phyloP scores from a whole-genome alignment of 108 stramenopile species.

The Pseudonitzschia delicatissima region DNA sequence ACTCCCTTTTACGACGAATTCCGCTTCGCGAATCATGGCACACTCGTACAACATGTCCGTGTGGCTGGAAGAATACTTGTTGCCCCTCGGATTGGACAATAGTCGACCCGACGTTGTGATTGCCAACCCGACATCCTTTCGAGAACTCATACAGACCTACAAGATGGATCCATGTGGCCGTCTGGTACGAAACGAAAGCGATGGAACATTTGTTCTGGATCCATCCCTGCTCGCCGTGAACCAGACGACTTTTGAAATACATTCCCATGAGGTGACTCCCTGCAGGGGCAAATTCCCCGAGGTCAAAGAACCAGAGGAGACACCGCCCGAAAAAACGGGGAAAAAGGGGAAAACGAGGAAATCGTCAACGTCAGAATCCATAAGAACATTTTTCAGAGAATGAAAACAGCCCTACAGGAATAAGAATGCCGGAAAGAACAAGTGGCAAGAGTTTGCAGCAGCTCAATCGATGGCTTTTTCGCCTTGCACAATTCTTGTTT shows the following conservation, averaged over 20 bases:
- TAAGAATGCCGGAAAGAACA: too few species aligned
- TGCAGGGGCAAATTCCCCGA: too few species aligned
- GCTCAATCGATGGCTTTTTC: too few species aligned
- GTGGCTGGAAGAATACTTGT: conserved; percentile 40
- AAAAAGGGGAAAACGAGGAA: neutral
- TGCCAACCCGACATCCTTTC: conserved; percentile 10
- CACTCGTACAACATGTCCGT: conserved; percentile 25
- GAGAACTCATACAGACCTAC: conserved; percentile 9
- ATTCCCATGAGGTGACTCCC: too few species aligned
- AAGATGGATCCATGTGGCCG: conserved; percentile 15
- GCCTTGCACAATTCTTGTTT: too few species aligned
- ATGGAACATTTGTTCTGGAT: conserved; percentile 9
- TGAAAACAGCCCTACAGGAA: too few species aligned
- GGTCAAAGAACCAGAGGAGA: too few species aligned
- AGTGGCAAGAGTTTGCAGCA: too few species aligned
- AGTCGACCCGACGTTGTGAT: conserved; percentile 10
- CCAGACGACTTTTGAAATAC: too few species aligned
- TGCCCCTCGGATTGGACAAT: conserved; percentile 1
- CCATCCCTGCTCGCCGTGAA: too few species aligned
- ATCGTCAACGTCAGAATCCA: neutral
- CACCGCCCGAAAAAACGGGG: too few species aligned
- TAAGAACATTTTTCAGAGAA: neutral
- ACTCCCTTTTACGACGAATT: conserved; percentile 25
- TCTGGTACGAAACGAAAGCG: neutral
- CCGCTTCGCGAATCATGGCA: conserved; percentile 31